Percentiles rank a stretch among this genome's conserved stretches.
Evolutionary conservation across 805 yeast species (phyloP).

Genomic region (Saturnispora kantuleensis): DNA sequence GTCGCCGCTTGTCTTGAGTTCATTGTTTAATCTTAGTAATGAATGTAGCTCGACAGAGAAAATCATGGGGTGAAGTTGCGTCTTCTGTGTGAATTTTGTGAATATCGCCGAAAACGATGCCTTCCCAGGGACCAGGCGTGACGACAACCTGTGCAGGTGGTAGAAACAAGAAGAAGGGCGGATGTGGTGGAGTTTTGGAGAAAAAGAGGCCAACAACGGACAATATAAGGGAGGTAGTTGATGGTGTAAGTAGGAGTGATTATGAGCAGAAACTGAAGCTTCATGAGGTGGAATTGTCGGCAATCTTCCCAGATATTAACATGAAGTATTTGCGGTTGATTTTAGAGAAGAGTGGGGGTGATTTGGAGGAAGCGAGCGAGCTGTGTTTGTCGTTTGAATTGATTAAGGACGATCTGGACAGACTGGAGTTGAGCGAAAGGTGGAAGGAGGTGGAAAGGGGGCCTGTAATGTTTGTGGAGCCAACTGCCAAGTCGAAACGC

Average conservation of each 20-base stretch:
- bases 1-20: too few relatives aligned
- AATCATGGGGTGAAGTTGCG: too few relatives aligned
- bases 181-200: background rate
- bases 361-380: constrained; percentile 26
- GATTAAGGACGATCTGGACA: constrained; percentile 8
- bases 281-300: constrained; percentile 15
- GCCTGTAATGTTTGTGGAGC: background rate
- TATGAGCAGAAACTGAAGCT: background rate
- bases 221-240: background rate
- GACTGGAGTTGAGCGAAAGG: background rate
- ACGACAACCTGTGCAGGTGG: too few relatives aligned
- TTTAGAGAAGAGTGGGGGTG: constrained; percentile 24
- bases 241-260: background rate
- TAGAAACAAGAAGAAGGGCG: too few relatives aligned
- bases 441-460: constrained; percentile 14
- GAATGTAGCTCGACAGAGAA: too few relatives aligned
- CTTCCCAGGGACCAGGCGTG: too few relatives aligned
- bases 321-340: constrained; percentile 22
- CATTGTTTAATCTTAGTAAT: too few relatives aligned
- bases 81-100: too few relatives aligned
- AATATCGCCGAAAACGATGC: too few relatives aligned
- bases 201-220: background rate
- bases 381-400: constrained; percentile 21
- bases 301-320: constrained; percentile 38
- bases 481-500: background rate